phyloP scores from a whole-genome alignment of 2,329 filamentous ascomycete species.

The Penicillium expansum region DNA sequence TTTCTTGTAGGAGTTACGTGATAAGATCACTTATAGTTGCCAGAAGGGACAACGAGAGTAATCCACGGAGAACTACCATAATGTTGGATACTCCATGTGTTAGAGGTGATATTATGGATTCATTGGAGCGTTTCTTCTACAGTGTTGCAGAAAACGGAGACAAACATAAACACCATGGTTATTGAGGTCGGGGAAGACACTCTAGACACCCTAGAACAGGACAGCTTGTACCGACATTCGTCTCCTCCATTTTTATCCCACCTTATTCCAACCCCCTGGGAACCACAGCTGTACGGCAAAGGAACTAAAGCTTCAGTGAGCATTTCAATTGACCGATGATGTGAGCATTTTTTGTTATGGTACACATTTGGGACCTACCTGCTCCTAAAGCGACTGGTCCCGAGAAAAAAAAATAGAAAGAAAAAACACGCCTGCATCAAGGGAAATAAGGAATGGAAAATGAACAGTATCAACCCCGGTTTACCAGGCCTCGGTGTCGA shows the following conservation, averaged over 20 bases:
- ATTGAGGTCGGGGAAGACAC: background rate
- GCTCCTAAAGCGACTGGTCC: conserved; percentile 4
- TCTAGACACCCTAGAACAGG: background rate
- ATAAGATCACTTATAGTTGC: too few species aligned
- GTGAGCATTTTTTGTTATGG: conserved; percentile 11
- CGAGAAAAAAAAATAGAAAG: conserved; percentile 1
- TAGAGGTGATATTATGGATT: background rate
- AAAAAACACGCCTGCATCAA: conserved; percentile 12
- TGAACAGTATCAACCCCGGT: background rate
- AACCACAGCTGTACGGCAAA: background rate
- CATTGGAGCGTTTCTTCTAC: background rate
- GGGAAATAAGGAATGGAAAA: conserved; percentile 6
- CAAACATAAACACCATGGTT: background rate
- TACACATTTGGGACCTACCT: conserved; percentile 11
- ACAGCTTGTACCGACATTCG: background rate
- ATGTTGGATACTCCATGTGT: too few species aligned
- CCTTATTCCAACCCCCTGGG: background rate
- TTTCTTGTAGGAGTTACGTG: too few species aligned
- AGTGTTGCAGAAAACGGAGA: background rate
- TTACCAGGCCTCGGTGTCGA: conserved; percentile 55
- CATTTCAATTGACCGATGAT: background rate
- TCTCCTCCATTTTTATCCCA: background rate
- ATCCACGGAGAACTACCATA: too few species aligned
- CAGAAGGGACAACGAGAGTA: too few species aligned
- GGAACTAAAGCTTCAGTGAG: background rate